Percentiles rank a stretch among this genome's conserved stretches.
phyloP scores from a whole-genome alignment of 148 eudicot genomes.

The Chenopodium berlandieri region DNA sequence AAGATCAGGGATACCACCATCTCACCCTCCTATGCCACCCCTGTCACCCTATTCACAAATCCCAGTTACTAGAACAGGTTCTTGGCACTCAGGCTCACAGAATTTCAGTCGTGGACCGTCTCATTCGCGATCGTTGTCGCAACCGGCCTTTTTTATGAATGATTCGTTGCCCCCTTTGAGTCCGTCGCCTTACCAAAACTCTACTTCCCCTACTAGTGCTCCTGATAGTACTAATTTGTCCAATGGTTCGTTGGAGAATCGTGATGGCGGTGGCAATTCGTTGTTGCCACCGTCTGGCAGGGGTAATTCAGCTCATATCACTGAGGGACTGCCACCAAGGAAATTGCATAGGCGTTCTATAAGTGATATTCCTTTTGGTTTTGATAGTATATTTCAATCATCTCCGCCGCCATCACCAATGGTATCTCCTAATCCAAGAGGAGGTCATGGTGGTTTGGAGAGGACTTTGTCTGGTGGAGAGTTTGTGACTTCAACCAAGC shows the following conservation, averaged over 20 bases:
- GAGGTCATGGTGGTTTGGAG: constrained; percentile 29
- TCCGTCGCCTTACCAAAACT: constrained; percentile 59
- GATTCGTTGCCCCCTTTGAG: constrained; percentile 94
- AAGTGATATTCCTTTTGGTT: constrained; percentile 90
- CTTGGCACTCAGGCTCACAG: constrained; percentile 50
- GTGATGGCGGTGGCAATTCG: constrained; percentile 26
- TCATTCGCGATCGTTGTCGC: constrained; percentile 81
- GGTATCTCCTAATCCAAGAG: constrained; percentile 34
- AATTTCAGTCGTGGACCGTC: constrained; percentile 52
- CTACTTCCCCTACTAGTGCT: constrained; percentile 30
- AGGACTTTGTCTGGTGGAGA: constrained; percentile 43
- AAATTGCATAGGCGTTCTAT: constrained; percentile 81
- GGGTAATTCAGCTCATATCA: constrained; percentile 39
- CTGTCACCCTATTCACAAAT: constrained; percentile 82
- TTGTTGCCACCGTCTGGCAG: constrained; percentile 42
- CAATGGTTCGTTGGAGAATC: constrained; percentile 61
- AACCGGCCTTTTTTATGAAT: constrained; percentile 61
- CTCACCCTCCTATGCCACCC: constrained; percentile 81
- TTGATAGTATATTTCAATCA: constrained; percentile 54
- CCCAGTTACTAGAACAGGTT: constrained; percentile 39
- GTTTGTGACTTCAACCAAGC: constrained; percentile 42
- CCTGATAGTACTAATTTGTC: constrained; percentile 22
- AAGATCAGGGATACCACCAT: constrained; percentile 80
- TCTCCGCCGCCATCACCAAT: constrained; percentile 34
- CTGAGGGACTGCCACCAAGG: constrained; percentile 81